Percentiles rank a stretch among this genome's conserved stretches.
These are phyloP conservation scores for Camelina neglecta DNA, from an alignment of 345 rosid genomes.

Conservation along the genomic window DNA sequence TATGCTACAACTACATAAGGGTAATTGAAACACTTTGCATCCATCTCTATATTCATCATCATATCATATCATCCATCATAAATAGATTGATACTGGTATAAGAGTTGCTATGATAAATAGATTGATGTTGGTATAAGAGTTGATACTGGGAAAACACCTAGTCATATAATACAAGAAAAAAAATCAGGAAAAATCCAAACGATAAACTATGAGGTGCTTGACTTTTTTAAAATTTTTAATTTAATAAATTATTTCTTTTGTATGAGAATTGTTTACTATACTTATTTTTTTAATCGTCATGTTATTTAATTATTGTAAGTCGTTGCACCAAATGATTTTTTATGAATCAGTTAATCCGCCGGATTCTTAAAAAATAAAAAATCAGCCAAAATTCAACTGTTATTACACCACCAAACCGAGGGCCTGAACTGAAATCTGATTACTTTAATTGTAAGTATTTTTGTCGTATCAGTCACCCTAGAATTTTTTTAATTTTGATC, in stretches of 20 bases:
- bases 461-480: not conserved
- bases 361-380: not conserved
- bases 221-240: not conserved
- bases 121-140: too few species aligned
- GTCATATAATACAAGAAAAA: too few species aligned
- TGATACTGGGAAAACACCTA: too few species aligned
- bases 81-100: too few species aligned
- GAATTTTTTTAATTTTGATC: not conserved
- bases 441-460: not conserved
- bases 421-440: not conserved
- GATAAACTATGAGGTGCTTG: not conserved
- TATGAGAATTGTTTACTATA: too few species aligned
- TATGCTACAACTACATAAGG: too few species aligned
- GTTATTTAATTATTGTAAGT: not conserved
- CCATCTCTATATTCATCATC: too few species aligned
- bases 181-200: not conserved
- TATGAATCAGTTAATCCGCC: not conserved
- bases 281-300: not conserved
- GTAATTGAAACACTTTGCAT: too few species aligned
- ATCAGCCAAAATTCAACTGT: not conserved
- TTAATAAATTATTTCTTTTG: too few species aligned
- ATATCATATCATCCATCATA: too few species aligned
- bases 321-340: not conserved
- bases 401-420: not conserved
- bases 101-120: too few species aligned